Conservation (phyloP, 2,329 filamentous ascomycete species). For the Tolypocladium endophyticum region DNA sequence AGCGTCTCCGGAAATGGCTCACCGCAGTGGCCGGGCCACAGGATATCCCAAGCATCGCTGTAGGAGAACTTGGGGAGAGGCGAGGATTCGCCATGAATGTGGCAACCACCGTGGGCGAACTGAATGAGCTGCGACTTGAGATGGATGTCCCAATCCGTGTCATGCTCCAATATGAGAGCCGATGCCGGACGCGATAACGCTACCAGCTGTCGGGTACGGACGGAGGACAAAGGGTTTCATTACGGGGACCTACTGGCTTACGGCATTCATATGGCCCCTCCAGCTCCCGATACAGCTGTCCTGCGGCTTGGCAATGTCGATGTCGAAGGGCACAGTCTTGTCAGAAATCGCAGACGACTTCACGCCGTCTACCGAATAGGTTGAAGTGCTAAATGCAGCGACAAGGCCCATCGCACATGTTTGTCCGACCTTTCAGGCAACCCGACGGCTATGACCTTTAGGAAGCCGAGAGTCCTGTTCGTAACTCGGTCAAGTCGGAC, state of each 20-base stretch:
- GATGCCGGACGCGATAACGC: conserved; percentile 21
- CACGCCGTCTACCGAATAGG: conserved; percentile 37
- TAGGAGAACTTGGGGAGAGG: conserved; percentile 24
- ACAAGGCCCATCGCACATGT: conserved; percentile 34
- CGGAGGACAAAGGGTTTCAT: neutral
- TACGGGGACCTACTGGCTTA: conserved; percentile 14
- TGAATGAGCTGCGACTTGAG: conserved; percentile 14
- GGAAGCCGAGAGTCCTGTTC: conserved; percentile 22
- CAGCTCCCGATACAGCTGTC: conserved; percentile 28
- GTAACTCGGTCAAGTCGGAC: conserved; percentile 3
- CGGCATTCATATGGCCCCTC: conserved; percentile 28
- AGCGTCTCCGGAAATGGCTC: conserved; percentile 16
- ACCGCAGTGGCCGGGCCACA: conserved; percentile 39
- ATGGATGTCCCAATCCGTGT: conserved; percentile 32
- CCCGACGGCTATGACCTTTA: conserved; percentile 40
- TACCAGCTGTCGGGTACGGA: neutral
- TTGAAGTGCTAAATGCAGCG: conserved; percentile 31
- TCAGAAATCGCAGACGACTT: conserved; percentile 24
- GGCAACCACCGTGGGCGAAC: conserved; percentile 3
- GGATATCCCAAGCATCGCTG: conserved; percentile 37
- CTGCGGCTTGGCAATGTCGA: conserved; percentile 13
- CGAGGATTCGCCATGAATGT: neutral
- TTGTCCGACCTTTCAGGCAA: conserved; percentile 38
- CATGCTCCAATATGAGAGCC: conserved; percentile 32
- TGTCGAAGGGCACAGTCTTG: conserved; percentile 21